Percentiles rank a stretch among this genome's conserved stretches.
These are phyloP conservation scores for Diaporthe sp. DNA, from an alignment of 2,329 filamentous ascomycete genomes.

Conservation along the genomic window DNA sequence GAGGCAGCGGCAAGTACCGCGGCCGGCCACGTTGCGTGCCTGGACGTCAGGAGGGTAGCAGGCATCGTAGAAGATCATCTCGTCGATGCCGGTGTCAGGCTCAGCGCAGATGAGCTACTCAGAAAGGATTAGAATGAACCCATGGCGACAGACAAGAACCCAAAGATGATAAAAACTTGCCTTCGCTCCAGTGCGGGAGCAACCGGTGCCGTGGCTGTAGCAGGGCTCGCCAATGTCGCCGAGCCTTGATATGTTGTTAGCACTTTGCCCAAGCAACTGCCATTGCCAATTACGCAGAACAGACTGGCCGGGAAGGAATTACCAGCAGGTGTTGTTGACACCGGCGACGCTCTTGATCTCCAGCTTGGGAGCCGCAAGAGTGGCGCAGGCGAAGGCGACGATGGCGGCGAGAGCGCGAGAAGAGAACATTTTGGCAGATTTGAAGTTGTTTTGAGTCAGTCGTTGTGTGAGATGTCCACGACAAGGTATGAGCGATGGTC, in stretches of 20 bases:
- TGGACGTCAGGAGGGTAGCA: neutral
- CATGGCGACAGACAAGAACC: neutral
- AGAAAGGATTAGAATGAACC: neutral
- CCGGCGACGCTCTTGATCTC: neutral
- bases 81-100: neutral
- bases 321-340: slow-evolving; percentile 23
- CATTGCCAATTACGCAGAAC: neutral
- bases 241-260: neutral
- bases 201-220: slow-evolving; percentile 6
- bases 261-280: no score
- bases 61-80: slow-evolving; percentile 15
- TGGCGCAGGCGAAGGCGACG: neutral
- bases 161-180: neutral
- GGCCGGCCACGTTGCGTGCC: neutral
- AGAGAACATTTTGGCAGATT: neutral
- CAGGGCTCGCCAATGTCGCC: slow-evolving; percentile 2
- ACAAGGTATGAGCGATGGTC: neutral
- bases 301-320: neutral
- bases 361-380: neutral
- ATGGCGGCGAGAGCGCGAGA: neutral
- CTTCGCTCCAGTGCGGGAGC: neutral
- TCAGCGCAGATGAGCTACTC: neutral
- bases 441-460: neutral
- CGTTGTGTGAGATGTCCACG: no score
- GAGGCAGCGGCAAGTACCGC: slow-evolving; percentile 1